Conservation (phyloP, 2,329 filamentous ascomycete species). For the Cercospora zeae-maydis region DNA sequence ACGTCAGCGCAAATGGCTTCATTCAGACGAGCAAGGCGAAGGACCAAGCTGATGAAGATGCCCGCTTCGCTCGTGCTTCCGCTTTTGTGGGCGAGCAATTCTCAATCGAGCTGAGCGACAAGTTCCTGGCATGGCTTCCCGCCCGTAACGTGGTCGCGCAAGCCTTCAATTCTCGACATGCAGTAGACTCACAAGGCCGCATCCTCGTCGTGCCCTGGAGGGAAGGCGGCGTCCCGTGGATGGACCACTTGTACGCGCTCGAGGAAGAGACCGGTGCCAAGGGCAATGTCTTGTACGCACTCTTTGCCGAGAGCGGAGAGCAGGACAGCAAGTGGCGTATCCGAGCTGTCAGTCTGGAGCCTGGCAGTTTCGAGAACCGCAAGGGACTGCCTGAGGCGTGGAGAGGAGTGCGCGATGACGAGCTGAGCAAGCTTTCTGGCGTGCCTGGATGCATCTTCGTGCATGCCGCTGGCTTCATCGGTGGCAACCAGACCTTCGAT, state of each 20-base stretch:
- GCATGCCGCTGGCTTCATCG: conserved; percentile 93
- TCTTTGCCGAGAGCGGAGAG: conserved; percentile 80
- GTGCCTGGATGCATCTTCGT: conserved; percentile 81
- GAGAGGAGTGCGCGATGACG: conserved; percentile 84
- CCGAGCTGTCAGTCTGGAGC: conserved; percentile 80
- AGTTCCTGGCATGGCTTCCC: conserved; percentile 75
- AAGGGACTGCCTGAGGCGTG: conserved; percentile 87
- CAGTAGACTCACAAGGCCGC: conserved; percentile 70
- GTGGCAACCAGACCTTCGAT: conserved; percentile 87
- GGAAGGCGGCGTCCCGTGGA: conserved; percentile 83
- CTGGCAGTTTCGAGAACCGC: conserved; percentile 85
- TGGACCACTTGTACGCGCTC: conserved; percentile 88
- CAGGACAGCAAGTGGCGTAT: conserved; percentile 86
- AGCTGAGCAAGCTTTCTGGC: conserved; percentile 69
- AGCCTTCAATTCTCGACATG: conserved; percentile 65
- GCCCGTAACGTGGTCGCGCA: conserved; percentile 73
- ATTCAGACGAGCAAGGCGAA: conserved; percentile 35
- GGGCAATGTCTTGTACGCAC: conserved; percentile 70
- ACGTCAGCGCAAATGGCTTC: conserved; percentile 19
- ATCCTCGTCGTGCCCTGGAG: conserved; percentile 66
- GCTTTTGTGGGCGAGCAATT: conserved; percentile 87
- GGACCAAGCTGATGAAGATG: conserved; percentile 71
- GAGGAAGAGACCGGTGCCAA: conserved; percentile 58
- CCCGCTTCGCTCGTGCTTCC: conserved; percentile 72
- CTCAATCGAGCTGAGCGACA: conserved; percentile 72